A percentile compares a stretch with the other conserved stretches of the same genome.
Conservation (phyloP, 2,329 filamentous ascomycete genomes). For the Nemania sp. region DNA sequence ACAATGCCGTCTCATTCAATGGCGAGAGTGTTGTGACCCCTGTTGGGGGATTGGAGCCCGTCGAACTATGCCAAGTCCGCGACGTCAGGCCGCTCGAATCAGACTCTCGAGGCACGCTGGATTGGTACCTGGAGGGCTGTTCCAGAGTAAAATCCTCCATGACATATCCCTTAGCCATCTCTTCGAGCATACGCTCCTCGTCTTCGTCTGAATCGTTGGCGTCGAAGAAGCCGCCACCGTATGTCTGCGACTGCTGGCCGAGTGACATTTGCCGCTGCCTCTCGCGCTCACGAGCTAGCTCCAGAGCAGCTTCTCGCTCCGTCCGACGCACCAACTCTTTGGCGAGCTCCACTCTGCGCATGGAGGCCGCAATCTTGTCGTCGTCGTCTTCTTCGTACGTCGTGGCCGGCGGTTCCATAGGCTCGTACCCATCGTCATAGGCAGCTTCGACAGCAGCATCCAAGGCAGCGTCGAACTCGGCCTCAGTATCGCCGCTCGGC, state of each 20-base stretch:
- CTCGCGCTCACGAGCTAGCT: constrained; percentile 63
- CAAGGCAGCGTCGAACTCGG: constrained; percentile 90
- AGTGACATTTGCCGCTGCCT: constrained; percentile 49
- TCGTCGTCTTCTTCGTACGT: constrained; percentile 44
- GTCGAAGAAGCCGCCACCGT: constrained; percentile 62
- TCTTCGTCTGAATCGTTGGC: constrained; percentile 71
- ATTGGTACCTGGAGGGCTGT: constrained; percentile 60
- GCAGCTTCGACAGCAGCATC: constrained; percentile 96
- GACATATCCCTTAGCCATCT: constrained; percentile 82
- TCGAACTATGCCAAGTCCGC: constrained; percentile 79
- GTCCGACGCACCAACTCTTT: constrained; percentile 75
- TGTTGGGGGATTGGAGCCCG: constrained; percentile 71
- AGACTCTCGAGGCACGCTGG: constrained; percentile 73
- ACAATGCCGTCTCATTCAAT: constrained; percentile 63
- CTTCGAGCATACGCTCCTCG: constrained; percentile 79
- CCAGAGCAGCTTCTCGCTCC: constrained; percentile 68
- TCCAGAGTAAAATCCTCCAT: constrained; percentile 83
- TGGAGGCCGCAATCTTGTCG: constrained; percentile 56
- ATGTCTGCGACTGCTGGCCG: constrained; percentile 50
- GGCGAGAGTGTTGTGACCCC: constrained; percentile 70
- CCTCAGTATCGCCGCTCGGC: constrained; percentile 74
- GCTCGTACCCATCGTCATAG: constrained; percentile 89
- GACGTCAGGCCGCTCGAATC: constrained; percentile 80
- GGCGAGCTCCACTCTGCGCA: constrained; percentile 72
- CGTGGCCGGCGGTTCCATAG: constrained; percentile 56